These are phyloP conservation scores for Fusarium longipes DNA, from an alignment of 2,329 filamentous ascomycete genomes.

Conservation along the genomic window DNA sequence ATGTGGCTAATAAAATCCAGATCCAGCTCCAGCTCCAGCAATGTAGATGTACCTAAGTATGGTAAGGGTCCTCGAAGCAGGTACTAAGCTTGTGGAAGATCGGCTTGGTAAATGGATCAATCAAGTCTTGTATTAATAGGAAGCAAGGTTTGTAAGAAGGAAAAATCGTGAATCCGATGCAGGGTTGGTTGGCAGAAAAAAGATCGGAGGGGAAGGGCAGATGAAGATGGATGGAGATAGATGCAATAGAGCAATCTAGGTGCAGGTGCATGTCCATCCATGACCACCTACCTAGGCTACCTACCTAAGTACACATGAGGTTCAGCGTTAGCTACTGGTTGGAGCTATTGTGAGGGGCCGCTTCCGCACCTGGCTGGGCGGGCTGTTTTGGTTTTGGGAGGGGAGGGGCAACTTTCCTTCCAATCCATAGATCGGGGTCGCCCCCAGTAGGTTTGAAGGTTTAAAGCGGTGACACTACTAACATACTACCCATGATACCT, in stretches of 20 bases:
- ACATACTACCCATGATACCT: background rate
- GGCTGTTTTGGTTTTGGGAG: background rate
- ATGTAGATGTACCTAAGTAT: slow-evolving; percentile 9
- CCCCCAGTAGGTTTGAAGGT: background rate
- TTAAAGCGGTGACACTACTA: background rate
- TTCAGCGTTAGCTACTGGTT: slow-evolving; percentile 21
- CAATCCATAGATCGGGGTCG: background rate
- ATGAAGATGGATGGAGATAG: slow-evolving; percentile 37
- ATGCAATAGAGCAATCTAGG: slow-evolving; percentile 4
- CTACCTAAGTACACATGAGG: slow-evolving; percentile 10
- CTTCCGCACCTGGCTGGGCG: slow-evolving; percentile 8
- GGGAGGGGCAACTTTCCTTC: background rate
- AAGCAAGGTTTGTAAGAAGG: background rate
- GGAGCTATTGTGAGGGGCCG: slow-evolving; percentile 39
- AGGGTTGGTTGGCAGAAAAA: slow-evolving; percentile 27
- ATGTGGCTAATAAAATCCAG: slow-evolving; percentile 11
- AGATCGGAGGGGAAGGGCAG: slow-evolving; percentile 20
- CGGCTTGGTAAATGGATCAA: background rate
- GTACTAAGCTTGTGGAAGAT: background rate
- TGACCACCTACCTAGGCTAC: background rate
- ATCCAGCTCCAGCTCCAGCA: slow-evolving; percentile 8
- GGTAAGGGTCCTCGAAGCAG: slow-evolving; percentile 2
- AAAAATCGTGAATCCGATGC: slow-evolving; percentile 6
- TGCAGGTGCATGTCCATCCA: slow-evolving; percentile 11
- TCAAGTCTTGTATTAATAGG: background rate